Percentiles rank a stretch among this genome's conserved stretches.
Evolutionary conservation across 768 basidiomycete genomes (phyloP).

Genomic region (Chlorophyllum brunneum): DNA sequence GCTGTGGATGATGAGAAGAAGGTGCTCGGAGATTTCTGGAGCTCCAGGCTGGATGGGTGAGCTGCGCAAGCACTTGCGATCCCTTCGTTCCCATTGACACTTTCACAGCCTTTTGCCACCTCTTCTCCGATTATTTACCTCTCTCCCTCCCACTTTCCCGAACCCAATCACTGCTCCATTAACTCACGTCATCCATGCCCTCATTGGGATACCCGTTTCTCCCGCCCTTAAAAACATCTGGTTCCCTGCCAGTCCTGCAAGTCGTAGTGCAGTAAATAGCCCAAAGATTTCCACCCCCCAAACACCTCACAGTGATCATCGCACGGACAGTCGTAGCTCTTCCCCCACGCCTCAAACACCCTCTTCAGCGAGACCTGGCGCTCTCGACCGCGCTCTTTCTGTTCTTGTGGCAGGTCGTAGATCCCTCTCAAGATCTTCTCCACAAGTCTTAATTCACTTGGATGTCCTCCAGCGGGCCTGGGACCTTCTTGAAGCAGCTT

Average conservation of each 20-base stretch:
- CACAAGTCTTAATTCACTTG: slow-evolving; percentile 25
- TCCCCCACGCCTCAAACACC: slow-evolving; percentile 33
- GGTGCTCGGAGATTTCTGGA: slow-evolving; percentile 76
- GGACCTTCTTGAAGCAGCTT: slow-evolving; percentile 60
- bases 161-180: slow-evolving; percentile 70
- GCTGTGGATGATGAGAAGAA: slow-evolving; percentile 32
- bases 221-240: slow-evolving; percentile 54
- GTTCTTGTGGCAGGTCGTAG: slow-evolving; percentile 50
- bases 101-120: slow-evolving; percentile 60
- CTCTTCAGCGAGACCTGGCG: slow-evolving; percentile 35
- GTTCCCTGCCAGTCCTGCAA: slow-evolving; percentile 47
- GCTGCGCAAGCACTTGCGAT: slow-evolving; percentile 21
- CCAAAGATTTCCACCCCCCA: slow-evolving; percentile 34
- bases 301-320: slow-evolving; percentile 27
- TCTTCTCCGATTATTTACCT: slow-evolving; percentile 64
- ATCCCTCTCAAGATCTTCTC: slow-evolving; percentile 46
- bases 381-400: slow-evolving; percentile 57
- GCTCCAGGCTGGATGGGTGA: slow-evolving; percentile 64
- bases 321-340: slow-evolving; percentile 34
- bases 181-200: slow-evolving; percentile 75
- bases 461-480: slow-evolving; percentile 64
- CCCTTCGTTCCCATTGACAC: neutral
- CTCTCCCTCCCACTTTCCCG: slow-evolving; percentile 57
- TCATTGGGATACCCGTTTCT: slow-evolving; percentile 74
- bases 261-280: slow-evolving; percentile 30